Evolutionary conservation across 2,329 filamentous ascomycete genomes (phyloP).

Genomic region (Cercospora beticola): DNA sequence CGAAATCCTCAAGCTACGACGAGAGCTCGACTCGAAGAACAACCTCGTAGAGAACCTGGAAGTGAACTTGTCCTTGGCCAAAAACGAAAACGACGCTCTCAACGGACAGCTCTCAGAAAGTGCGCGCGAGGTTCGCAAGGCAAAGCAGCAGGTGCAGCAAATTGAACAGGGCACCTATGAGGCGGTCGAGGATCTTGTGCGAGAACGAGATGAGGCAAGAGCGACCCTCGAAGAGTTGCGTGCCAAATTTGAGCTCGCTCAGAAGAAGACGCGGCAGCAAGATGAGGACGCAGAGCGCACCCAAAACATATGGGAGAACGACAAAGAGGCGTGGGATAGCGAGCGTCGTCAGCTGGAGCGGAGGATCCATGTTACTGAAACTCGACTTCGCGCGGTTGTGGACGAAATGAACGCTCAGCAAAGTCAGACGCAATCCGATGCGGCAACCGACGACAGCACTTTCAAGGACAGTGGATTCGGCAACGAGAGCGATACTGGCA

Average conservation of each 20-base stretch:
- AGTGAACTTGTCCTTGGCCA: slow-evolving; percentile 65
- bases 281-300: slow-evolving; percentile 80
- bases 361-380: slow-evolving; percentile 86
- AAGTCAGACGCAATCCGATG: slow-evolving; percentile 38
- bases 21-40: slow-evolving; percentile 88
- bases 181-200: slow-evolving; percentile 76
- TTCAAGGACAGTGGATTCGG: slow-evolving; percentile 58
- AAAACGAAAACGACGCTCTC: slow-evolving; percentile 72
- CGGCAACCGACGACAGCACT: slow-evolving; percentile 58
- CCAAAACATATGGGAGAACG: slow-evolving; percentile 77
- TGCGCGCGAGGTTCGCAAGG: slow-evolving; percentile 72
- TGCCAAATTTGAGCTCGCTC: slow-evolving; percentile 71
- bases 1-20: slow-evolving; percentile 81
- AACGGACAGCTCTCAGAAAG: slow-evolving; percentile 61
- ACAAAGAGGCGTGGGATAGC: slow-evolving; percentile 81
- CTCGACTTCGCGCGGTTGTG: slow-evolving; percentile 75
- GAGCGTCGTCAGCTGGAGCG: slow-evolving; percentile 80
- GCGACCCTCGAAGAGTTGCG: slow-evolving; percentile 70
- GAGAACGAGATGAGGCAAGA: slow-evolving; percentile 81
- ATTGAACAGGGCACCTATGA: slow-evolving; percentile 86
- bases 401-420: slow-evolving; percentile 79
- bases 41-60: slow-evolving; percentile 85
- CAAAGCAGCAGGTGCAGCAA: slow-evolving; percentile 81
- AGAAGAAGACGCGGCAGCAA: slow-evolving; percentile 74
- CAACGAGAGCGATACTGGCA: slow-evolving; percentile 66